phyloP scores from a whole-genome alignment of 2,329 filamentous ascomycete genomes.

The Colletotrichum lupini region DNA sequence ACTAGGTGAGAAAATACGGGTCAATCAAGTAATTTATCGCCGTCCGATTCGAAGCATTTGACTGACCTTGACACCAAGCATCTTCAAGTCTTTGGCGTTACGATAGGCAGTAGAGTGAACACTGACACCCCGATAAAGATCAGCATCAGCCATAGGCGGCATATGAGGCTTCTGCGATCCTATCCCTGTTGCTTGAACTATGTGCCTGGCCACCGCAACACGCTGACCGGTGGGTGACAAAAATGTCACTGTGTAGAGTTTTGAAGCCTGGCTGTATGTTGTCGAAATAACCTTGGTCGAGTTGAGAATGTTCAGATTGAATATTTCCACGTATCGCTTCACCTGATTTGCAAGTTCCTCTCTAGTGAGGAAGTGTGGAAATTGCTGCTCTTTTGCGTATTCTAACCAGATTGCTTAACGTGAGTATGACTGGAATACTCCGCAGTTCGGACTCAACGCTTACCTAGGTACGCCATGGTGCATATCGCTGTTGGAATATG shows the following conservation, averaged over 20 bases:
- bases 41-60: not conserved
- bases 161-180: slow-evolving; percentile 39
- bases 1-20: slow-evolving; percentile 1
- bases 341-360: slow-evolving; percentile 42
- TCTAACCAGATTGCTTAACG: not conserved
- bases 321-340: slow-evolving; percentile 41
- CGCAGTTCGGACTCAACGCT: not conserved
- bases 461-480: slow-evolving; percentile 49
- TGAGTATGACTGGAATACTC: not conserved
- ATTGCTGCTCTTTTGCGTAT: not conserved
- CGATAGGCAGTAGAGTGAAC: slow-evolving; percentile 6
- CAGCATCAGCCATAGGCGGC: slow-evolving; percentile 36
- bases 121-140: not conserved
- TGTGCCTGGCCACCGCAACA: slow-evolving; percentile 37
- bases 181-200: slow-evolving; percentile 42
- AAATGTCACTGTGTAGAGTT: slow-evolving; percentile 42
- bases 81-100: not conserved
- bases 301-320: slow-evolving; percentile 43
- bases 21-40: not conserved
- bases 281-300: slow-evolving; percentile 43
- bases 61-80: not conserved
- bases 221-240: slow-evolving; percentile 30
- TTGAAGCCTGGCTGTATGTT: slow-evolving; percentile 37
- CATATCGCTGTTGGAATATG: slow-evolving; percentile 49
- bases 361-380: slow-evolving; percentile 37